Conservation (phyloP, 129 eudicot species). For the Chrysanthemum lavandulifolium region DNA sequence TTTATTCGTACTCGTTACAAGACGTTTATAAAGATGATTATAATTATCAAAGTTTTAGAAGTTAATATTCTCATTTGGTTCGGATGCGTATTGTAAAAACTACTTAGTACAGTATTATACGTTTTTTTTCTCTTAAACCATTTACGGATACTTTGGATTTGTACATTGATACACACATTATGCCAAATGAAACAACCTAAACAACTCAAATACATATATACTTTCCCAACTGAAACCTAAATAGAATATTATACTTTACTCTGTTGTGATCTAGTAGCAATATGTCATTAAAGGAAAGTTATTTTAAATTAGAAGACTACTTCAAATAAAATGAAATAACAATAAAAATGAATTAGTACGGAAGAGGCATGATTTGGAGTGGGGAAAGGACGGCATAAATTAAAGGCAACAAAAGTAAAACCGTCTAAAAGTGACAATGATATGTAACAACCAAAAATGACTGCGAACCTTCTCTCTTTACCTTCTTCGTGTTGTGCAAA, state of each 20-base stretch:
- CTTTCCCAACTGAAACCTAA: not conserved
- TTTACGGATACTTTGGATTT: too few species aligned
- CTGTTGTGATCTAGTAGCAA: too few species aligned
- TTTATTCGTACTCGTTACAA: too few species aligned
- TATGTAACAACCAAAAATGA: conserved; percentile 32
- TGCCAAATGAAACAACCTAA: too few species aligned
- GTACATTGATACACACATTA: too few species aligned
- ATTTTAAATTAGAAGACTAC: not conserved
- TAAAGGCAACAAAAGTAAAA: conserved; percentile 25
- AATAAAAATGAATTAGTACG: conserved; percentile 12
- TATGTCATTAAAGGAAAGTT: not conserved
- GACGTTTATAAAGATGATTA: too few species aligned
- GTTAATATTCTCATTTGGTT: too few species aligned
- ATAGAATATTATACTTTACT: not conserved
- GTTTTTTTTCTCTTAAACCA: too few species aligned
- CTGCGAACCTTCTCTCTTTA: conserved; percentile 19
- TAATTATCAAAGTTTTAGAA: too few species aligned
- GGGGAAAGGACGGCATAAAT: conserved; percentile 23
- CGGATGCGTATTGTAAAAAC: too few species aligned
- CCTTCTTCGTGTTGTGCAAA: conserved; percentile 14
- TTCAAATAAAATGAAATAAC: not conserved
- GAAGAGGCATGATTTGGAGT: conserved; percentile 27
- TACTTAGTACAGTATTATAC: too few species aligned
- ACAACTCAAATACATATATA: too few species aligned
- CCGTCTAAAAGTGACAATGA: conserved; percentile 42